These are phyloP conservation scores for Allantophomopsis lycopodina DNA, from an alignment of 2,329 filamentous ascomycete species.

Conservation along the genomic window DNA sequence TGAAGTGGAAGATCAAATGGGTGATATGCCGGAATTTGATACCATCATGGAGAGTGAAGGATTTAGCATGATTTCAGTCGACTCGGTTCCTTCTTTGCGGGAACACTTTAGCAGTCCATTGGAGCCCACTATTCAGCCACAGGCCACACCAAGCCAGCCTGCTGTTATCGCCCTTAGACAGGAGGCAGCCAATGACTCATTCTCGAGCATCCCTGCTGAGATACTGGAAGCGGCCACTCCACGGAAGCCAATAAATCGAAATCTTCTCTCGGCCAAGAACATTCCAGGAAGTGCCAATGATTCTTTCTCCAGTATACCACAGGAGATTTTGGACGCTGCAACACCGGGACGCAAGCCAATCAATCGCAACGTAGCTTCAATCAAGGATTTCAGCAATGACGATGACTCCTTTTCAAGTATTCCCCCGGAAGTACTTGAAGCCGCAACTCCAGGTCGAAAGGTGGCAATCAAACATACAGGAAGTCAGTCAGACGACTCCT, in stretches of 20 bases:
- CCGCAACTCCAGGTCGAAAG: conserved; percentile 1
- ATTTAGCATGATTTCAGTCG: conserved; percentile 41
- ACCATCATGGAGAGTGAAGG: conserved; percentile 42
- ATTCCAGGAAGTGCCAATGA: conserved; percentile 6
- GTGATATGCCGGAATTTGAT: conserved; percentile 30
- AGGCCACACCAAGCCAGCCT: neutral
- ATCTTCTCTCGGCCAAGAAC: neutral
- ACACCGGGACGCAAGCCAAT: conserved; percentile 4
- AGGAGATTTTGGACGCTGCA: conserved; percentile 9
- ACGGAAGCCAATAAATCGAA: neutral
- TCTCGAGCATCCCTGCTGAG: conserved; percentile 12
- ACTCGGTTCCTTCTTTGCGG: conserved; percentile 33
- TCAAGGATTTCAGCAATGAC: neutral
- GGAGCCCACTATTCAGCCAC: neutral
- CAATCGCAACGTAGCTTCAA: conserved; percentile 1
- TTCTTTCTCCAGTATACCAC: conserved; percentile 10
- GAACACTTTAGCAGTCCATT: conserved; percentile 22
- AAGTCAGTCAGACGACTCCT: conserved; percentile 8
- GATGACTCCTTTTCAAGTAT: conserved; percentile 4
- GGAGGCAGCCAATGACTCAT: conserved; percentile 8
- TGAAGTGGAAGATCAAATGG: conserved; percentile 20
- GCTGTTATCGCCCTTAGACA: neutral
- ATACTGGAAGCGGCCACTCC: conserved; percentile 12
- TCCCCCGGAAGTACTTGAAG: conserved; percentile 1
- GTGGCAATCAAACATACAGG: neutral